Evolutionary conservation across 257 asterid species (phyloP).

Genomic region (Solanum raphanifolium): DNA sequence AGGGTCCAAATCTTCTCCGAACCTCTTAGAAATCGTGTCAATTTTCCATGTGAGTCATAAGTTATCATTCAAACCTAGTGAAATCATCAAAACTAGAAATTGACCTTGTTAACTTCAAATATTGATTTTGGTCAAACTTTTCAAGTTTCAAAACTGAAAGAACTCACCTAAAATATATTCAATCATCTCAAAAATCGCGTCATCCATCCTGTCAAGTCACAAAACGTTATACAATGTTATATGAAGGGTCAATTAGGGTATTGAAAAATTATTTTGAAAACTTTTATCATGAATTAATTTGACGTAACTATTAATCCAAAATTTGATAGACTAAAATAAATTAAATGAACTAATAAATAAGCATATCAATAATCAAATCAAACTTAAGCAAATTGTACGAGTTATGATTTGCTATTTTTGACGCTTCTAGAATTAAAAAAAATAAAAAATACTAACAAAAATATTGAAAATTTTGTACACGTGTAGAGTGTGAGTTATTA

Average conservation of each 20-base stretch:
- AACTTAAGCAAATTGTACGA: too few species aligned
- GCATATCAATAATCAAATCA: not conserved
- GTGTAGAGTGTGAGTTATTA: not conserved
- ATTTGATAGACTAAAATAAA: not conserved
- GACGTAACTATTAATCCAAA: not conserved
- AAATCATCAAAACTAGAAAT: not conserved
- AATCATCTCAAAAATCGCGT: too few species aligned
- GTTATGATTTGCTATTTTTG: not conserved
- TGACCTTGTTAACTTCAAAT: too few species aligned
- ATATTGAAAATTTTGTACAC: not conserved
- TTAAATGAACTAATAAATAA: too few species aligned
- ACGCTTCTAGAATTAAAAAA: not conserved
- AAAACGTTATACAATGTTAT: too few species aligned
- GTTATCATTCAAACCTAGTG: not conserved
- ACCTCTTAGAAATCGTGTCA: too few species aligned
- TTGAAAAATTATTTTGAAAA: not conserved
- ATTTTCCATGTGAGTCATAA: not conserved
- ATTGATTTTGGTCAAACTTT: not conserved
- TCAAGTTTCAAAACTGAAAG: not conserved
- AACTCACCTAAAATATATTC: too few species aligned
- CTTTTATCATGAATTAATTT: not conserved
- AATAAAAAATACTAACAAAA: too few species aligned
- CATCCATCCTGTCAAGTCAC: not conserved
- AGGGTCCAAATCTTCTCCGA: not conserved
- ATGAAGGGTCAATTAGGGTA: not conserved